phyloP scores from a whole-genome alignment of 176 grass and related monocot species.

The Carex littledalei region DNA sequence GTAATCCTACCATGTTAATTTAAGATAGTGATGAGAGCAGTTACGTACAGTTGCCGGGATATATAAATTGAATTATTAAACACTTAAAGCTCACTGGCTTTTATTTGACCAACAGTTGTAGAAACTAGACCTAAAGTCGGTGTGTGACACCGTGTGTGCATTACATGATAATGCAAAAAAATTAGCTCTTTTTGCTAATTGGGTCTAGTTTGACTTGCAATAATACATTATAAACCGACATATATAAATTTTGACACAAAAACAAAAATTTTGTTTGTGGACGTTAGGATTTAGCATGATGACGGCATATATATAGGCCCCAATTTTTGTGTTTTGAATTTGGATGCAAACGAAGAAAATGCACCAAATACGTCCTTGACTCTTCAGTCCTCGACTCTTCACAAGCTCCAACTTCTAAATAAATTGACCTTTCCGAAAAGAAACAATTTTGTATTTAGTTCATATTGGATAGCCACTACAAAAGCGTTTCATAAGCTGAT shows the following conservation, averaged over 20 bases:
- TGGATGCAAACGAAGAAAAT: not conserved
- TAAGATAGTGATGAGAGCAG: conserved; percentile 11
- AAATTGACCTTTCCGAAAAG: conserved; percentile 5
- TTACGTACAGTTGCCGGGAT: not conserved
- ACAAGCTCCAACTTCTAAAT: not conserved
- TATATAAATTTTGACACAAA: not conserved
- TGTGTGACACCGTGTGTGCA: not conserved
- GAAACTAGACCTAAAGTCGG: not conserved
- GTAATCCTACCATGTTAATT: not conserved
- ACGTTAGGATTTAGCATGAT: conserved; percentile 1
- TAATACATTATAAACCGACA: not conserved
- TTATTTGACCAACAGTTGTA: not conserved
- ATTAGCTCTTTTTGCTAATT: not conserved
- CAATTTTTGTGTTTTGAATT: not conserved
- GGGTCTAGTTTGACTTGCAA: not conserved
- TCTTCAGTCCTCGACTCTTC: not conserved
- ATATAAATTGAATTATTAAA: not conserved
- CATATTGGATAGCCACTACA: not conserved
- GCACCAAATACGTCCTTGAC: not conserved
- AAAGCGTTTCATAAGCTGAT: not conserved
- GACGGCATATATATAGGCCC: not conserved
- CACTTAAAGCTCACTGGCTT: not conserved
- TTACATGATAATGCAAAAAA: not conserved
- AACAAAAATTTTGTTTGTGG: not conserved
- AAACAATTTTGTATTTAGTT: conserved; percentile 10